Evolutionary conservation across 78 protist genomes (phyloP), one percentile per base, ranked within the genome.

Genomic region (Planoprotostelium fungivorum): DNA sequence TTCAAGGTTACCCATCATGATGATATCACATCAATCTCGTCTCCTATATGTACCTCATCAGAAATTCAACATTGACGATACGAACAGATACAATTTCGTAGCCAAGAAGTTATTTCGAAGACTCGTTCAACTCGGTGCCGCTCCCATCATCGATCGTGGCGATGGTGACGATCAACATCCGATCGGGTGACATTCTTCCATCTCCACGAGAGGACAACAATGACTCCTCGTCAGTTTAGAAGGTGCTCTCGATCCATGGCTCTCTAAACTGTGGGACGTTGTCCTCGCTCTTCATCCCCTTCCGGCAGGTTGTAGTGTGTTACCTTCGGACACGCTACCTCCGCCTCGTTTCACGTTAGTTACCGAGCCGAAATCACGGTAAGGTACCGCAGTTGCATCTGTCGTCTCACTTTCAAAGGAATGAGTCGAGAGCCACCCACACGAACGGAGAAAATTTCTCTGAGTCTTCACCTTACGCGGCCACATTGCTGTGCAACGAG

Each of bases 111-210:
- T 93, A 28, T 87, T 63, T 29, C 63, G 38, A 39, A 29, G 95
- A 84, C 36, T 93, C 35, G 9, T 86, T 25, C 88, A 92, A 35
- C 31, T 93, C 29, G 95, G 95, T 38, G 95, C 90, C 28, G n/a
- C 28, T 0, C 90, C 89, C 35, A 29, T 93, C 16, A 1, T 93
- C 9, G 38, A 91, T 23, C 34, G 95, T 36, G 93, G 93, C 83
- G 95, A 93, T 84, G 95, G 93, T 0, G 95, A 93, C n/a, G 92
- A 93, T 88, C 95, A 93, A 90, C 95, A 93, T 84, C 93, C 90
- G 28, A 38, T 93, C 0, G 95, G 87, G 87, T 85, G 37, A 16
- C n/a, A 25, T 35, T 85, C 16, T 37, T 85, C n/a, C 16, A 25
- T 5, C 16, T 85, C n/a, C 5, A 23, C 16, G 87, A 37, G 16